These are phyloP conservation scores for Petunia hybrid DNA, from an alignment of 305 asterid species.

Conservation along the genomic window DNA sequence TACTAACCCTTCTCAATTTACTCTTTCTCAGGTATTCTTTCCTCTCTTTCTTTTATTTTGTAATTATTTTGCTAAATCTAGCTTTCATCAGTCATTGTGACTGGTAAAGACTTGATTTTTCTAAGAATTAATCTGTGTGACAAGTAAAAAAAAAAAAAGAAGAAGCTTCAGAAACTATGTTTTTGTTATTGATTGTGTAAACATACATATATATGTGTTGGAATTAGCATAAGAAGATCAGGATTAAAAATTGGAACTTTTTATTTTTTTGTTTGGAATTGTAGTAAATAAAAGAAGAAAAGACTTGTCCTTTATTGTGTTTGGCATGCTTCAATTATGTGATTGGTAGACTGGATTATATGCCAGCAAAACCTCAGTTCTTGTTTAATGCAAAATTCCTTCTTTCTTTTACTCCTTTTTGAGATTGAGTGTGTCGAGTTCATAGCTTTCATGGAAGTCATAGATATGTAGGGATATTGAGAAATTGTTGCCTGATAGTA, in stretches of 20 bases:
- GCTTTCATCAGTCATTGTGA: background rate
- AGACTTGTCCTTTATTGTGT: background rate
- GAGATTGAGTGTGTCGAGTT: background rate
- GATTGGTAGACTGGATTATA: background rate
- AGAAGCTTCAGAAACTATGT: background rate
- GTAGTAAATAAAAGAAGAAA: background rate
- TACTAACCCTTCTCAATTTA: slow-evolving; percentile 54
- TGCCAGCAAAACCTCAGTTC: background rate
- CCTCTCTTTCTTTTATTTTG: background rate
- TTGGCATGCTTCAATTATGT: background rate
- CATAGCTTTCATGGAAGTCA: background rate
- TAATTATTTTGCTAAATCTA: background rate
- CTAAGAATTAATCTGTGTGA: background rate
- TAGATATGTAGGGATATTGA: background rate
- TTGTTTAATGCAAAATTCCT: background rate
- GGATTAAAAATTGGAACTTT: background rate
- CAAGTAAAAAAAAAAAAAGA: background rate
- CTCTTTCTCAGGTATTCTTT: slow-evolving; percentile 72
- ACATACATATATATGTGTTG: background rate
- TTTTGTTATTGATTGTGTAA: background rate
- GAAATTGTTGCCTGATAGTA: background rate
- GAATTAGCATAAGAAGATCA: background rate
- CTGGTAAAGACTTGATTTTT: background rate
- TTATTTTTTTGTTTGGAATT: background rate
- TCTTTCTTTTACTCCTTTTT: background rate